phyloP scores from a whole-genome alignment of 345 rosid species.

The Ceriops decandra region DNA sequence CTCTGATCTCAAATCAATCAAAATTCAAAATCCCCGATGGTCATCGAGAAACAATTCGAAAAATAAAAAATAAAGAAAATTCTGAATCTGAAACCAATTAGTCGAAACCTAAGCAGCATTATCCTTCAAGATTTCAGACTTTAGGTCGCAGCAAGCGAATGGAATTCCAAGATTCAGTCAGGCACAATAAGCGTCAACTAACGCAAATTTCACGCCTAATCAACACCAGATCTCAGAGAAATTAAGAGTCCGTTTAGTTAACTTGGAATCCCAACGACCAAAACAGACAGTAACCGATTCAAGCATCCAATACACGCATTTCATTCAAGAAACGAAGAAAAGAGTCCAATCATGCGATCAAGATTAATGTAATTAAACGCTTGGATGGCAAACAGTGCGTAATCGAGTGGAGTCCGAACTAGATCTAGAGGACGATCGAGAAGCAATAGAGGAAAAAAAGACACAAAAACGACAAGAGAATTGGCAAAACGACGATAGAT shows the following conservation, averaged over 20 bases:
- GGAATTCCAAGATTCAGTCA: background rate
- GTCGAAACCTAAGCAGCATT: background rate
- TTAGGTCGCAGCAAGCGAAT: background rate
- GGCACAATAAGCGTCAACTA: background rate
- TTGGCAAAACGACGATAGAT: constrained; percentile 6
- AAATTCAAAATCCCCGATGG: too few species aligned
- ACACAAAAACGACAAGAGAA: background rate
- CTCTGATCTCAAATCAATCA: background rate
- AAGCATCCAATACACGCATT: background rate
- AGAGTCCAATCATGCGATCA: background rate
- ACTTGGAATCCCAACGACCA: constrained; percentile 1
- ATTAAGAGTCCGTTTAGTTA: background rate
- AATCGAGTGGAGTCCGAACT: constrained; percentile 17
- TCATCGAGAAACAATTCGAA: too few species aligned
- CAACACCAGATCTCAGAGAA: constrained; percentile 18
- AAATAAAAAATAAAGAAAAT: background rate
- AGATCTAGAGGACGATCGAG: constrained; percentile 15
- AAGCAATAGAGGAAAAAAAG: constrained; percentile 1
- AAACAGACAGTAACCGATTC: constrained; percentile 10
- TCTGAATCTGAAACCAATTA: background rate
- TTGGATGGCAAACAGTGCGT: background rate
- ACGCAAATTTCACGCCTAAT: background rate
- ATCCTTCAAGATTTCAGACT: background rate
- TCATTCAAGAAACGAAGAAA: background rate
- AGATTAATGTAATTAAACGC: background rate